A percentile compares a stretch with the other conserved stretches of the same genome.
phyloP scores from a whole-genome alignment of 768 basidiomycete genomes.

The Hericium alpestre region DNA sequence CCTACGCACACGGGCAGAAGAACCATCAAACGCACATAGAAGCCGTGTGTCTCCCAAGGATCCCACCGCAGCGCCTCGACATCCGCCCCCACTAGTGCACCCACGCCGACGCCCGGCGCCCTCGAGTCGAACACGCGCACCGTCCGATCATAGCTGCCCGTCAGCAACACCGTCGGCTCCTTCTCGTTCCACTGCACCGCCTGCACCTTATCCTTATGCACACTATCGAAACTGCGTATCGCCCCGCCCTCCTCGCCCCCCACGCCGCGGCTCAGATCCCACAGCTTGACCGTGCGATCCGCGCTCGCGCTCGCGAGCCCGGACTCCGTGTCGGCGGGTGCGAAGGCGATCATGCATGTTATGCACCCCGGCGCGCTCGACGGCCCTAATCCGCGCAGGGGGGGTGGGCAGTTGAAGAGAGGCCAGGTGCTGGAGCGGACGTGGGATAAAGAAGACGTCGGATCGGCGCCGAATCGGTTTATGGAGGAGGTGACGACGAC shows the following conservation, averaged over 20 bases:
- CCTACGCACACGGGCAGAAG: neutral
- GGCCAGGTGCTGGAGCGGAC: neutral
- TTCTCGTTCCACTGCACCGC: slow-evolving; percentile 90
- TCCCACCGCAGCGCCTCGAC: slow-evolving; percentile 95
- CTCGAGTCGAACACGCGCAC: slow-evolving; percentile 92
- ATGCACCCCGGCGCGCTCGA: neutral
- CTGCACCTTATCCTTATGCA: slow-evolving; percentile 92
- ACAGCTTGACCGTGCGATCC: slow-evolving; percentile 92
- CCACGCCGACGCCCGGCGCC: slow-evolving; percentile 70
- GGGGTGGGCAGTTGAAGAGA: neutral
- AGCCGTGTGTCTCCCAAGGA: slow-evolving; percentile 80
- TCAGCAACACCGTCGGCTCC: slow-evolving; percentile 82
- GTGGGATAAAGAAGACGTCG: neutral
- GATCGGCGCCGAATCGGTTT: neutral
- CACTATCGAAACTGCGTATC: slow-evolving; percentile 69
- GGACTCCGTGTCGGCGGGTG: slow-evolving; percentile 2
- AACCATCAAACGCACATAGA: slow-evolving; percentile 54
- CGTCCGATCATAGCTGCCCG: slow-evolving; percentile 89
- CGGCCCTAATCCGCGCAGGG: neutral
- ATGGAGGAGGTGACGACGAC: slow-evolving; percentile 1
- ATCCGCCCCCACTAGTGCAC: slow-evolving; percentile 80
- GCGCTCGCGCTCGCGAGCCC: slow-evolving; percentile 49
- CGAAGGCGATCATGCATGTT: neutral
- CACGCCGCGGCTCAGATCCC: slow-evolving; percentile 67
- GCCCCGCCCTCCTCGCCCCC: slow-evolving; percentile 39